Conservation (phyloP, 2,329 filamentous ascomycete genomes). For the Botrytis galanthina region DNA sequence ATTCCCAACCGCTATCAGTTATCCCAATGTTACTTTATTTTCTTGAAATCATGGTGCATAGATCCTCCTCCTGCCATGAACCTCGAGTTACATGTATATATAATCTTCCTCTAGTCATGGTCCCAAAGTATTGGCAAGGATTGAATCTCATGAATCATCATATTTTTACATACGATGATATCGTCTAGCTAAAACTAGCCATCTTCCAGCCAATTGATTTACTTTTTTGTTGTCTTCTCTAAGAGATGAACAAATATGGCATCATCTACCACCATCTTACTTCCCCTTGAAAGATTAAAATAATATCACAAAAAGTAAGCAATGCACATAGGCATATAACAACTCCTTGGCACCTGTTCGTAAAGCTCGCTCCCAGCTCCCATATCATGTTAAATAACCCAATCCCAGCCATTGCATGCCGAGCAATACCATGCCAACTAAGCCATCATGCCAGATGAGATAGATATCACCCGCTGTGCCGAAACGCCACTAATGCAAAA, state of each 20-base stretch:
- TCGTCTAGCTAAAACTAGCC: constrained; percentile 8
- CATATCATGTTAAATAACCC: constrained; percentile 15
- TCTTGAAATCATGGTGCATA: background rate
- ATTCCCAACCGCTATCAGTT: background rate
- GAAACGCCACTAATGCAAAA: constrained; percentile 20
- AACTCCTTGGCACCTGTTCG: constrained; percentile 19
- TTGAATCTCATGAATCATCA: background rate
- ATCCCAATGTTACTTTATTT: background rate
- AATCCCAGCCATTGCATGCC: constrained; percentile 18
- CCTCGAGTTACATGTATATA: background rate
- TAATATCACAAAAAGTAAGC: constrained; percentile 12
- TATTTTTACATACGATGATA: background rate
- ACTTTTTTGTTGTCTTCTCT: constrained; percentile 2
- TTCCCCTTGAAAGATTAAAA: constrained; percentile 12
- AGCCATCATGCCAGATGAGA: constrained; percentile 15
- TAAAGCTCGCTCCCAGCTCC: constrained; percentile 10
- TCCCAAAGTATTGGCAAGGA: background rate
- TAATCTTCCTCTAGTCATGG: background rate
- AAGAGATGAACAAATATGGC: constrained; percentile 10
- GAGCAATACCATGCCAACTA: constrained; percentile 16
- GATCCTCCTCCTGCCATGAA: background rate
- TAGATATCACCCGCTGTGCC: constrained; percentile 15
- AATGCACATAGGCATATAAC: constrained; percentile 15
- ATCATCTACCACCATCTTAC: constrained; percentile 1
- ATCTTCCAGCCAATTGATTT: background rate